Evolutionary conservation across 331 rosid species (phyloP).

Genomic region (Quercus tomentella): DNA sequence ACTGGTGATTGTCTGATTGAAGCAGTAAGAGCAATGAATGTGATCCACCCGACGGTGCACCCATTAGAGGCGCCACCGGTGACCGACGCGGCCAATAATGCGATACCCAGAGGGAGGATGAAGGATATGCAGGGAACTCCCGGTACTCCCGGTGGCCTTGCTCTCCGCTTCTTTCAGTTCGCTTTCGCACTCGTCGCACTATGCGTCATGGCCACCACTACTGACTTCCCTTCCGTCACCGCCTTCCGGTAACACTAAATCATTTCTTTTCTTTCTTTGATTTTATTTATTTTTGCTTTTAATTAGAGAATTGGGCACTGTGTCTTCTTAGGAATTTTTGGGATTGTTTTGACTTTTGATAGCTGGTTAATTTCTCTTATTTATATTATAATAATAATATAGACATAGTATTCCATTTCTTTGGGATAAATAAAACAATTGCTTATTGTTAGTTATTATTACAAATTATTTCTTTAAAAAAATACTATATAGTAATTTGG

Average conservation of each 20-base stretch:
- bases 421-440: background rate
- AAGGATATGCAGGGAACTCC: conserved; percentile 70
- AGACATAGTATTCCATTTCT: background rate
- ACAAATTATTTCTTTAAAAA: no score
- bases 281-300: background rate
- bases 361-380: background rate
- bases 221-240: conserved; percentile 61
- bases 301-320: background rate
- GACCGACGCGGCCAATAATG: conserved; percentile 22
- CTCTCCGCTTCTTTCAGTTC: conserved; percentile 49
- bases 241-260: conserved; percentile 49
- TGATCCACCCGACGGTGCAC: conserved; percentile 61
- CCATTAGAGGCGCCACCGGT: conserved; percentile 61
- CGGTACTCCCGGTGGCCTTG: conserved; percentile 51
- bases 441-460: background rate
- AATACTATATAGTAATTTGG: no score
- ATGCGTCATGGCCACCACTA: conserved; percentile 55
- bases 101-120: conserved; percentile 39
- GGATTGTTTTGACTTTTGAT: no score
- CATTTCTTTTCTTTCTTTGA: background rate
- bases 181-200: conserved; percentile 48
- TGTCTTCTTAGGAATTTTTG: background rate
- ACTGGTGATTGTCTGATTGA: no score
- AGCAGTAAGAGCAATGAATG: conserved; percentile 20
- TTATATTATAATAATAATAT: background rate